Evolutionary conservation across 2,329 filamentous ascomycete species (phyloP).

Genomic region (Grosmannia serpens): DNA sequence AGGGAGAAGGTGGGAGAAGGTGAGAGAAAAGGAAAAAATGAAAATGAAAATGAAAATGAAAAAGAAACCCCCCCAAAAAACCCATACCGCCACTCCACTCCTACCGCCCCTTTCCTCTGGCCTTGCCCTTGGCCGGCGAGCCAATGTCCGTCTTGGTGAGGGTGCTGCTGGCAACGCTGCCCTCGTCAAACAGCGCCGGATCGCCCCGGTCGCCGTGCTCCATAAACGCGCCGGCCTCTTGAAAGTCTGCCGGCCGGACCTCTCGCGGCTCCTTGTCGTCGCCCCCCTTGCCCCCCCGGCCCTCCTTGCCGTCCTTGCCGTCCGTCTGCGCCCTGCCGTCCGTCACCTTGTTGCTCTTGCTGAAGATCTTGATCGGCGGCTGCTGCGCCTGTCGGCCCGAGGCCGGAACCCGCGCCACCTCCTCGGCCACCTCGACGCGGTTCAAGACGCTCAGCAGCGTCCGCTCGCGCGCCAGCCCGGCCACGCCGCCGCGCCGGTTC

Average conservation of each 20-base stretch:
- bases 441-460: slow-evolving; percentile 78
- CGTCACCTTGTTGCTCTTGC: slow-evolving; percentile 47
- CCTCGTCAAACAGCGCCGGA: slow-evolving; percentile 60
- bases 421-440: slow-evolving; percentile 47
- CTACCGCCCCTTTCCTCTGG: slow-evolving; percentile 4
- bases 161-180: slow-evolving; percentile 38
- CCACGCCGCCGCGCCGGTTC: slow-evolving; percentile 71
- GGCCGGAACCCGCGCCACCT: slow-evolving; percentile 35
- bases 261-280: slow-evolving; percentile 36
- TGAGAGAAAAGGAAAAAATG: neutral
- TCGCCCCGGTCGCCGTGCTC: slow-evolving; percentile 80
- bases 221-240: slow-evolving; percentile 67
- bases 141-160: slow-evolving; percentile 22
- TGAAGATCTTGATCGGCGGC: slow-evolving; percentile 56
- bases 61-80: neutral
- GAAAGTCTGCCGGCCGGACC: slow-evolving; percentile 51
- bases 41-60: neutral
- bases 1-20: neutral
- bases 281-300: slow-evolving; percentile 24
- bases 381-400: slow-evolving; percentile 12
- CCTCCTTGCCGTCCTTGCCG: slow-evolving; percentile 17
- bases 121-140: slow-evolving; percentile 16
- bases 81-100: too few species aligned
- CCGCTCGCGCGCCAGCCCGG: slow-evolving; percentile 64
- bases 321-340: slow-evolving; percentile 24